Evolutionary conservation across 768 basidiomycete genomes (phyloP).

Genomic region (Chalciporus pseudorubinellus): DNA sequence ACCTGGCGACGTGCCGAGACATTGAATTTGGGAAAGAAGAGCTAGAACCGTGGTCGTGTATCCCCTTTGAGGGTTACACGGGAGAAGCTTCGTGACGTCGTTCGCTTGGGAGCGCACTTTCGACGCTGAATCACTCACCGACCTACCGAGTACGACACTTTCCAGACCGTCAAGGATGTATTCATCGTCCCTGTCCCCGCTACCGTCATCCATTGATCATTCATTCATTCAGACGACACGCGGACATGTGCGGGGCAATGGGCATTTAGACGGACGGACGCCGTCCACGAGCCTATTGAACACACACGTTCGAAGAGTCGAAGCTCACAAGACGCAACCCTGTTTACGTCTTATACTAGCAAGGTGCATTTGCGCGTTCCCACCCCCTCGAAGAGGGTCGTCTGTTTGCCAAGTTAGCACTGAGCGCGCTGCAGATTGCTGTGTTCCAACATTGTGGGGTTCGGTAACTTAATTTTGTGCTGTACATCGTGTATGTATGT

Average conservation of each 20-base stretch:
- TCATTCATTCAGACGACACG: neutral
- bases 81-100: neutral
- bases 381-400: neutral
- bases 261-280: neutral
- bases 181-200: no score
- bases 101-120: neutral
- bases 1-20: neutral
- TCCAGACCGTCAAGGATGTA: neutral
- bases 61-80: neutral
- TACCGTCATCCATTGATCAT: no score
- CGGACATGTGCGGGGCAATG: neutral
- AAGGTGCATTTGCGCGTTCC: neutral
- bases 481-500: no score
- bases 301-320: no score
- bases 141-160: neutral
- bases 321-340: neutral
- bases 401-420: neutral
- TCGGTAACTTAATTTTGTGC: no score
- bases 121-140: neutral
- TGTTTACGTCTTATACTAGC: neutral
- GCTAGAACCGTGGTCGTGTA: neutral
- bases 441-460: neutral
- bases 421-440: neutral
- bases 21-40: neutral
- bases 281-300: neutral